These are phyloP conservation scores for Boletus patriciae DNA, from an alignment of 768 basidiomycete species.

Conservation along the genomic window DNA sequence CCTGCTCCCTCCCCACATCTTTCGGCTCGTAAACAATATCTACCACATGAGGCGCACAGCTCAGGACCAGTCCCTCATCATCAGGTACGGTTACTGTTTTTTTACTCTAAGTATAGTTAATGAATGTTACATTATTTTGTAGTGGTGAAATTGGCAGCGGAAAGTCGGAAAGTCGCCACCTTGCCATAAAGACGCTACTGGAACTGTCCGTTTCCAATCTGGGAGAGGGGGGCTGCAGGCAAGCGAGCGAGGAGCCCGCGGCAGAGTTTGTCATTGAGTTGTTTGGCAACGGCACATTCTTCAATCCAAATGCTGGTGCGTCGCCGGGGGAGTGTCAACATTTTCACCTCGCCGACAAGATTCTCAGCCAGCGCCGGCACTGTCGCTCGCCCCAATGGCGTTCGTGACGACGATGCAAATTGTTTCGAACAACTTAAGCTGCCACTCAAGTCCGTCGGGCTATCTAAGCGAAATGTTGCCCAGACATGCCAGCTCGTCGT, in stretches of 20 bases:
- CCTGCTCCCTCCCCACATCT: conserved; percentile 80
- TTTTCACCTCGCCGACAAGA: conserved; percentile 78
- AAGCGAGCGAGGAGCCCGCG: conserved; percentile 82
- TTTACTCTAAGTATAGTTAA: neutral
- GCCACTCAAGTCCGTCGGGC: conserved; percentile 88
- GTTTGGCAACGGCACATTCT: conserved; percentile 89
- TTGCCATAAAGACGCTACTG: conserved; percentile 91
- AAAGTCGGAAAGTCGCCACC: conserved; percentile 86
- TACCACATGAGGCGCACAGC: conserved; percentile 94
- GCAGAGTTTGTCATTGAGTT: conserved; percentile 94
- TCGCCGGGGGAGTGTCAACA: conserved; percentile 85
- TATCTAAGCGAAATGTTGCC: conserved; percentile 93
- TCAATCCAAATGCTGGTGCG: conserved; percentile 93
- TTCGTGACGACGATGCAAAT: conserved; percentile 73
- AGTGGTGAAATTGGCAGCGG: conserved; percentile 94
- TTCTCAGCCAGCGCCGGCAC: conserved; percentile 68
- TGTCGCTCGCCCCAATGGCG: conserved; percentile 43
- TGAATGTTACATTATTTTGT: conserved; percentile 10
- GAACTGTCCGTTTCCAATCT: conserved; percentile 85
- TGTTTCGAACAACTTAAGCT: conserved; percentile 93
- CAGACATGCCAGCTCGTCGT: conserved; percentile 94
- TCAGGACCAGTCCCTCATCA: conserved; percentile 88
- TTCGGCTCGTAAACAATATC: conserved; percentile 86
- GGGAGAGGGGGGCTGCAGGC: conserved; percentile 92
- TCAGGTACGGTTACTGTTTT: conserved; percentile 58